phyloP scores from a whole-genome alignment of 1,284 basidiomycete genomes.

The Bjerkandera adusta region DNA sequence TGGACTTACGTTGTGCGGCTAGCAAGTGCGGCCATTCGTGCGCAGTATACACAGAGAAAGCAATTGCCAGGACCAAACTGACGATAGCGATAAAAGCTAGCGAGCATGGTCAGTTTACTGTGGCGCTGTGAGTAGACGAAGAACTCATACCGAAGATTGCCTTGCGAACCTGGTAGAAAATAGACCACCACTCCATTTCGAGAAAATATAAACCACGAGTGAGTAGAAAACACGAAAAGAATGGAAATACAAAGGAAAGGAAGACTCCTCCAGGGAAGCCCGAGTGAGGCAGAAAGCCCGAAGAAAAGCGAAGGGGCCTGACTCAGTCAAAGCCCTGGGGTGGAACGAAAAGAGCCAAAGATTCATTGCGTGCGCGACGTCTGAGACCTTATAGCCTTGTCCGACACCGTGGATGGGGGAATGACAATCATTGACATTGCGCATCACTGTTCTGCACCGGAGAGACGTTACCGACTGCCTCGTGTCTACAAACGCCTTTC shows the following conservation, averaged over 20 bases:
- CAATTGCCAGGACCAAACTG: slow-evolving; percentile 36
- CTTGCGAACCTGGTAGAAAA: slow-evolving; percentile 29
- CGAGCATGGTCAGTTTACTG: slow-evolving; percentile 7
- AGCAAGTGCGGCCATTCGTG: slow-evolving; percentile 39
- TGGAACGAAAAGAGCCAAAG: slow-evolving; percentile 18
- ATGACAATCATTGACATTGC: slow-evolving; percentile 11
- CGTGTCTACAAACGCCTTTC: no score
- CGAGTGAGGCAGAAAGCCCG: slow-evolving; percentile 22
- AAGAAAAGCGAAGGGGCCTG: slow-evolving; percentile 26
- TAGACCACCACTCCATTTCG: slow-evolving; percentile 32
- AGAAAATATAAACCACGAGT: slow-evolving; percentile 8
- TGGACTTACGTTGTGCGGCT: slow-evolving; percentile 36
- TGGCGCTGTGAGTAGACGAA: background rate
- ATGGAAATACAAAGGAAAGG: slow-evolving; percentile 17
- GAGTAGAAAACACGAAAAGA: slow-evolving; percentile 18
- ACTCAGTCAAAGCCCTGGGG: slow-evolving; percentile 30
- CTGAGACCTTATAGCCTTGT: slow-evolving; percentile 14
- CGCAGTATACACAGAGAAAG: slow-evolving; percentile 39
- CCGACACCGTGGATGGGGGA: no score
- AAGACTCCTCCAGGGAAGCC: slow-evolving; percentile 17
- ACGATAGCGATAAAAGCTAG: slow-evolving; percentile 39
- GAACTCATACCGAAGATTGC: slow-evolving; percentile 31
- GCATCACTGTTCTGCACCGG: slow-evolving; percentile 13
- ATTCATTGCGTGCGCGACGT: slow-evolving; percentile 14
- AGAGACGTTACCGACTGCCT: no score